A percentile compares a stretch with the other conserved stretches of the same genome.
phyloP scores from a whole-genome alignment of 805 yeast genomes.

The Wickerhamomyces ciferrii region DNA sequence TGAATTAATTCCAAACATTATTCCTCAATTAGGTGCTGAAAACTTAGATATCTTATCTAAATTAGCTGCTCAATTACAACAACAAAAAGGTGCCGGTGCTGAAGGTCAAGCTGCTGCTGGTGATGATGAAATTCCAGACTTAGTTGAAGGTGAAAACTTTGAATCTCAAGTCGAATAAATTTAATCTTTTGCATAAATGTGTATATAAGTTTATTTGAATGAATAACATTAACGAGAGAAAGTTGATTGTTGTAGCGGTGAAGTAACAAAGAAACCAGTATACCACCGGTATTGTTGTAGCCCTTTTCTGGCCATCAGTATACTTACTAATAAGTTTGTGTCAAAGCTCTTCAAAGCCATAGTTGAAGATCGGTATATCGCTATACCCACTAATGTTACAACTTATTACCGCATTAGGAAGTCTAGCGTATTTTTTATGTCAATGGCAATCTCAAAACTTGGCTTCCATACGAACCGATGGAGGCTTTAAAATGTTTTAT shows the following conservation, averaged over 20 bases:
- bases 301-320: no score
- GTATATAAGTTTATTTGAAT: background rate
- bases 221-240: background rate
- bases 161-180: slow-evolving; percentile 40
- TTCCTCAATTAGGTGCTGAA: slow-evolving; percentile 96
- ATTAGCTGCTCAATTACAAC: slow-evolving; percentile 84
- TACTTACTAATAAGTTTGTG: no score
- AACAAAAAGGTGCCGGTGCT: slow-evolving; percentile 40
- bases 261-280: no score
- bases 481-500: background rate
- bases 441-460: background rate
- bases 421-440: background rate
- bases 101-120: slow-evolving; percentile 44
- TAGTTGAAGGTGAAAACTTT: slow-evolving; percentile 79
- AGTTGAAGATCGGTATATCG: no score
- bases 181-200: background rate
- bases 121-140: slow-evolving; percentile 55
- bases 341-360: no score
- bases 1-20: slow-evolving; percentile 89
- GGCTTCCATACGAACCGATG: background rate
- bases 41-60: slow-evolving; percentile 83
- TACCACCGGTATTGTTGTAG: no score
- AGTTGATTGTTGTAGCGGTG: background rate
- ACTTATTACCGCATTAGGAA: background rate
- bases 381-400: background rate